phyloP scores from a whole-genome alignment of 2,329 filamentous ascomycete genomes.

The Xylariaceae sp. region DNA sequence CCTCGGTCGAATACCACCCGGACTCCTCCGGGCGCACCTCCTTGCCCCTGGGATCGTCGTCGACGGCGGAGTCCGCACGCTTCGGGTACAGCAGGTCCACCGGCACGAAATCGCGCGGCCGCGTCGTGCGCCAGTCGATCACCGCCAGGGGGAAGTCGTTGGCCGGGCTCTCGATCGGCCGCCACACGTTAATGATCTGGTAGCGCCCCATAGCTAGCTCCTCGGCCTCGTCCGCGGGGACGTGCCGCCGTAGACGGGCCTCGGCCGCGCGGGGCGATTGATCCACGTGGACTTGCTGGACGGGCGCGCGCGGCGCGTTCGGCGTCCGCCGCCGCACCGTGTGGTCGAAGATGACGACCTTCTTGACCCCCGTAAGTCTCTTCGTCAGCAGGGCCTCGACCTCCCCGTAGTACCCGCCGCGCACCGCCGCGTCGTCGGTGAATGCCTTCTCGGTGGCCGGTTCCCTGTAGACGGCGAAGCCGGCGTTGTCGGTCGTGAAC shows the following conservation, averaged over 20 bases:
- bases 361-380: slow-evolving; percentile 47
- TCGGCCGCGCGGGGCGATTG: slow-evolving; percentile 67
- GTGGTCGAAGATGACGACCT: slow-evolving; percentile 70
- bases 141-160: slow-evolving; percentile 64
- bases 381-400: slow-evolving; percentile 59
- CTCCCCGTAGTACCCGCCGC: slow-evolving; percentile 62
- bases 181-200: slow-evolving; percentile 73
- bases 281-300: slow-evolving; percentile 72
- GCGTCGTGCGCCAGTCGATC: slow-evolving; percentile 62
- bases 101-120: slow-evolving; percentile 59
- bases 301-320: slow-evolving; percentile 62
- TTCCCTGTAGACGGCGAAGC: slow-evolving; percentile 58
- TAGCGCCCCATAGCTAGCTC: slow-evolving; percentile 60
- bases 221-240: slow-evolving; percentile 57
- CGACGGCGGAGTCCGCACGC: slow-evolving; percentile 38
- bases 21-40: slow-evolving; percentile 56
- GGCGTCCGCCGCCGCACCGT: slow-evolving; percentile 63
- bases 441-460: slow-evolving; percentile 59
- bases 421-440: slow-evolving; percentile 57
- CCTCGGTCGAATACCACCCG: slow-evolving; percentile 52
- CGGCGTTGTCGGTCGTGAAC: slow-evolving; percentile 60
- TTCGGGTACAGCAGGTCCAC: slow-evolving; percentile 65
- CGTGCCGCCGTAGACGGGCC: slow-evolving; percentile 62
- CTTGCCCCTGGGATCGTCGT: slow-evolving; percentile 63
- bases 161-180: slow-evolving; percentile 65